phyloP scores from a whole-genome alignment of 1,284 basidiomycete species.

The Moesziomyces aphidis region DNA sequence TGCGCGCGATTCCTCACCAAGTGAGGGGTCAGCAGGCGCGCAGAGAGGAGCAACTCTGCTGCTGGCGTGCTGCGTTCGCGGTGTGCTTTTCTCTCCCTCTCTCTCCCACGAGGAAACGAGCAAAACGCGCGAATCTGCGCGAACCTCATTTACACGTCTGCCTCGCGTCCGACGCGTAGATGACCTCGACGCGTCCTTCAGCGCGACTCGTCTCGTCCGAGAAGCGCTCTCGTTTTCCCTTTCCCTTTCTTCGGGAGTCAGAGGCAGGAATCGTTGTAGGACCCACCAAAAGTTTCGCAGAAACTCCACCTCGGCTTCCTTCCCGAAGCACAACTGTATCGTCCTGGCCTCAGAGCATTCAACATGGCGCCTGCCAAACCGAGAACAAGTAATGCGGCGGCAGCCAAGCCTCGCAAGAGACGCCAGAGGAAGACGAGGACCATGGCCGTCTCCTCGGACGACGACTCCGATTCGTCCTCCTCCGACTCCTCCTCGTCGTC shows the following conservation, averaged over 20 bases:
- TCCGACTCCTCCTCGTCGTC: constrained; percentile 25
- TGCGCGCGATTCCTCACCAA: neutral
- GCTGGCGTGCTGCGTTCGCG: neutral
- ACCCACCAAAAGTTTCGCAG: neutral
- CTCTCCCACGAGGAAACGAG: neutral
- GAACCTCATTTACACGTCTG: constrained; percentile 44
- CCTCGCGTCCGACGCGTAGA: constrained; percentile 33
- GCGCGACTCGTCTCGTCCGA: neutral
- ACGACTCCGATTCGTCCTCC: constrained; percentile 38
- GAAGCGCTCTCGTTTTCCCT: neutral
- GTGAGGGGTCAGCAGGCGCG: no score
- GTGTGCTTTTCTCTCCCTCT: neutral
- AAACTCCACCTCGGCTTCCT: neutral
- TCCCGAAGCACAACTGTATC: neutral
- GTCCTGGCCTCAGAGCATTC: neutral
- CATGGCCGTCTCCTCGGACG: constrained; percentile 30
- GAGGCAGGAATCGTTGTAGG: neutral
- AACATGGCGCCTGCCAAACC: constrained; percentile 22
- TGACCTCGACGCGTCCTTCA: constrained; percentile 12
- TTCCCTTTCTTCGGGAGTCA: neutral
- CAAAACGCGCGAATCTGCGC: constrained; percentile 8
- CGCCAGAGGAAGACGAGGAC: constrained; percentile 45
- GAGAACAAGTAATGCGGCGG: constrained; percentile 9
- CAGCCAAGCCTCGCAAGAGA: constrained; percentile 14
- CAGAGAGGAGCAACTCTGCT: neutral